phyloP scores from a whole-genome alignment of 2,329 filamentous ascomycete genomes.

The Claviceps fusiformis region DNA sequence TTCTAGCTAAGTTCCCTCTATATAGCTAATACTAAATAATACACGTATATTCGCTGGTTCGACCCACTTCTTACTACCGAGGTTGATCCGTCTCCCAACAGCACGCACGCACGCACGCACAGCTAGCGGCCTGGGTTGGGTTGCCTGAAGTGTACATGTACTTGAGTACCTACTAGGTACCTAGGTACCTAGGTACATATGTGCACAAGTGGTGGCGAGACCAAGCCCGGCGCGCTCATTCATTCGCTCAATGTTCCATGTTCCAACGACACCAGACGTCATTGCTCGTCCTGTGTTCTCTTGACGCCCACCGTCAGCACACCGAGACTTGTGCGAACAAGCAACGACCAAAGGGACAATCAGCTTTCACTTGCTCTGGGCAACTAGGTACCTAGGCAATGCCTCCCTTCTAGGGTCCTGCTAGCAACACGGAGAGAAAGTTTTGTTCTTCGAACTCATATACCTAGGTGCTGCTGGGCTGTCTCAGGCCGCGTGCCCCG shows the following conservation, averaged over 20 bases:
- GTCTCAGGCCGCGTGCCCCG: not conserved
- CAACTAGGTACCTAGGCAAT: no score
- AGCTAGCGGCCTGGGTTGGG: no score
- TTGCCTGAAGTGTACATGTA: no score
- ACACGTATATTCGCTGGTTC: no score
- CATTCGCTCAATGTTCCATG: not conserved
- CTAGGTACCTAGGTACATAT: no score
- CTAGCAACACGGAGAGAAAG: not conserved
- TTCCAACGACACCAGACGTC: not conserved
- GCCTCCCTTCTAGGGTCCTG: not conserved
- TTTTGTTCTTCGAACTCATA: not conserved
- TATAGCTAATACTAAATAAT: no score
- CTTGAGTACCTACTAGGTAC: no score
- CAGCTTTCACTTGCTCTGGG: not conserved
- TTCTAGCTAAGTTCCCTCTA: no score
- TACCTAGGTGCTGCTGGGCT: no score
- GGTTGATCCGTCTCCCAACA: no score
- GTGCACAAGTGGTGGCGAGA: not conserved
- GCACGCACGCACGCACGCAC: not conserved
- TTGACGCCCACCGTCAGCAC: not conserved
- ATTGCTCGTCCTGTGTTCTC: not conserved
- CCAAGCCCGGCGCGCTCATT: not conserved
- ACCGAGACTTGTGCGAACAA: not conserved
- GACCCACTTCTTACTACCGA: no score
- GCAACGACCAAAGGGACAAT: not conserved